Evolutionary conservation across 2,329 filamentous ascomycete species (phyloP).

Genomic region (Amauroascus niger): DNA sequence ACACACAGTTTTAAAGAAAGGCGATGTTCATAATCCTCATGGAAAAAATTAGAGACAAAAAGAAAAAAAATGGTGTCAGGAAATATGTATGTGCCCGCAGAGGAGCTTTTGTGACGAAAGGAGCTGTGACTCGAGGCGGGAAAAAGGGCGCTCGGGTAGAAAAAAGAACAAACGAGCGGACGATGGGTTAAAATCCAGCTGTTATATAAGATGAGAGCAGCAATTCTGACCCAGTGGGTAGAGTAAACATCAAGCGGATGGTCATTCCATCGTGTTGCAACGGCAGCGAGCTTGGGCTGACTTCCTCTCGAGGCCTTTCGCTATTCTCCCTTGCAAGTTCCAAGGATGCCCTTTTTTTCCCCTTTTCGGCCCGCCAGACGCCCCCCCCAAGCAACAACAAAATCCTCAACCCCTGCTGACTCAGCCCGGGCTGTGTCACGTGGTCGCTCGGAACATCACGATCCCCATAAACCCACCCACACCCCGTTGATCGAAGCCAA

Average conservation of each 20-base stretch:
- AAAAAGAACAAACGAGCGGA: not conserved
- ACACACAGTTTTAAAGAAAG: constrained; percentile 3
- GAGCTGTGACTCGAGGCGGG: not conserved
- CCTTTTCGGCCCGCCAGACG: constrained; percentile 2
- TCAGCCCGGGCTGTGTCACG: constrained; percentile 4
- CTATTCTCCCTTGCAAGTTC: not conserved
- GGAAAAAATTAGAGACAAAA: not conserved
- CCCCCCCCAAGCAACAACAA: no score
- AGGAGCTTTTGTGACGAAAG: not conserved
- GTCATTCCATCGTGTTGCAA: not conserved
- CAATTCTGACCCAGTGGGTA: not conserved
- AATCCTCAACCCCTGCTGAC: constrained; percentile 6
- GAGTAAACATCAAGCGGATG: not conserved
- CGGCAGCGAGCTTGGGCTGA: not conserved
- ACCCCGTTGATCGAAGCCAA: not conserved
- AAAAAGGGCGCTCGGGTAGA: not conserved
- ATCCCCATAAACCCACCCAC: constrained; percentile 17
- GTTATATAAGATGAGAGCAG: not conserved
- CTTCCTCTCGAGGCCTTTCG: not conserved
- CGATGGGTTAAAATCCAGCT: no score
- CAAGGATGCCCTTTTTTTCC: not conserved
- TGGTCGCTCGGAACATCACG: constrained; percentile 13
- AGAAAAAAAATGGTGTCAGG: not conserved
- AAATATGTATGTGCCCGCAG: not conserved
- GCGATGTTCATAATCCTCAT: not conserved